Evolutionary conservation across 352 stramenopile genomes (phyloP).

Genomic region (Globisporangium viniferum): DNA sequence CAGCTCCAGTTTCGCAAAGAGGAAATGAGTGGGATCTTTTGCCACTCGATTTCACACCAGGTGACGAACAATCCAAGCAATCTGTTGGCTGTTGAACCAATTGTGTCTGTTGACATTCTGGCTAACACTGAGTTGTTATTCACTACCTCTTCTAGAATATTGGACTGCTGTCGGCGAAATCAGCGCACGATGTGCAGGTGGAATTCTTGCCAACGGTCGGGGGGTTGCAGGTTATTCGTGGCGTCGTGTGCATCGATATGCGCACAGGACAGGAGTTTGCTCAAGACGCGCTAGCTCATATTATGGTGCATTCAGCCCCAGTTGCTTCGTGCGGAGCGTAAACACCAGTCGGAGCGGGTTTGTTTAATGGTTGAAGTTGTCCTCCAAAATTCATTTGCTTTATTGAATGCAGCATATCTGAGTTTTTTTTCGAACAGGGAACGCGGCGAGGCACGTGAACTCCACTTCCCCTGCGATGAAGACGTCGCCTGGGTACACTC

Average conservation of each 20-base stretch:
- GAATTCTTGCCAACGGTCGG: constrained; percentile 66
- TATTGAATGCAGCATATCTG: constrained; percentile 51
- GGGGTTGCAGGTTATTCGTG: constrained; percentile 61
- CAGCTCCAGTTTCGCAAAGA: constrained; percentile 81
- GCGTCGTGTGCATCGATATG: constrained; percentile 67
- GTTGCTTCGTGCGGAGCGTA: neutral
- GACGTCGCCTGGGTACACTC: constrained; percentile 63
- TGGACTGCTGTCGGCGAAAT: constrained; percentile 46
- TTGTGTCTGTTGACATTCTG: neutral
- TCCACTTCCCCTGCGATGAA: constrained; percentile 73
- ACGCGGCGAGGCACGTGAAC: constrained; percentile 68
- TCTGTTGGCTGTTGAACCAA: neutral
- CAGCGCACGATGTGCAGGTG: constrained; percentile 38
- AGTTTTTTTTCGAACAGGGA: constrained; percentile 55
- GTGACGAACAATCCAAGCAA: constrained; percentile 21
- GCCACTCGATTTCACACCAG: constrained; percentile 68
- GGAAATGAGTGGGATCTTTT: constrained; percentile 68
- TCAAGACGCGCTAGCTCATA: constrained; percentile 47
- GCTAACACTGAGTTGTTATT: neutral
- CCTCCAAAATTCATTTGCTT: constrained; percentile 1
- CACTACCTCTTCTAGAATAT: constrained; percentile 45
- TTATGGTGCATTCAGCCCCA: constrained; percentile 40
- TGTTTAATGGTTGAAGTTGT: neutral
- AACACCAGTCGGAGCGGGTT: neutral
- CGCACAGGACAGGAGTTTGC: constrained; percentile 55